These are phyloP conservation scores for Trichopus zeylanicus DNA, from an alignment of 116 monocot species.

Conservation along the genomic window DNA sequence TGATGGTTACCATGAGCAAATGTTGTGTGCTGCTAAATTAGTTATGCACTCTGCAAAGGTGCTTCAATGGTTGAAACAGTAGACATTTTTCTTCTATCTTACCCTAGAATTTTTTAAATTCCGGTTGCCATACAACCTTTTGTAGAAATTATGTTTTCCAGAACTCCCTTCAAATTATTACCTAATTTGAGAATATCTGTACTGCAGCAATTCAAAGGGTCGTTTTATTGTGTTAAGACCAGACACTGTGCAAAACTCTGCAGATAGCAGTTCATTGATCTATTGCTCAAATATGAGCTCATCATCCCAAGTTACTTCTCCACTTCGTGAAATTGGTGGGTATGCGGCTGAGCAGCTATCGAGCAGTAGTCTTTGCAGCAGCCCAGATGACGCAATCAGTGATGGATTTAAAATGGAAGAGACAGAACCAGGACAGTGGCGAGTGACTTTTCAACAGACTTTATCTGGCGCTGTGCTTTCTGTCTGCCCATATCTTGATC, in stretches of 20 bases:
- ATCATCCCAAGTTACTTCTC: constrained; percentile 32
- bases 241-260: constrained; percentile 29
- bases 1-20: too few species aligned
- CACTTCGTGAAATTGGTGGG: constrained; percentile 43
- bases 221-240: constrained; percentile 71
- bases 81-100: too few species aligned
- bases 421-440: constrained; percentile 30
- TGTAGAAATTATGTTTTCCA: too few species aligned
- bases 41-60: too few species aligned
- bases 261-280: constrained; percentile 25
- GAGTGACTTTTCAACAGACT: constrained; percentile 24
- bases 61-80: too few species aligned
- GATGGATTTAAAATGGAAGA: constrained; percentile 48
- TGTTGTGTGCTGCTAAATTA: too few species aligned
- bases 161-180: background rate
- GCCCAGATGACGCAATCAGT: constrained; percentile 34
- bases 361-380: constrained; percentile 46
- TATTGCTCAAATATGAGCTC: constrained; percentile 23
- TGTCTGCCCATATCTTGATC: constrained; percentile 64
- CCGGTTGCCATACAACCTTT: too few species aligned
- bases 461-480: constrained; percentile 69
- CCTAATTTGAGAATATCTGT: background rate
- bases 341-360: constrained; percentile 53
- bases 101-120: too few species aligned
- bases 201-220: constrained; percentile 50